Conservation (phyloP, 2,329 filamentous ascomycete genomes). For the Nakataea oryzae region DNA sequence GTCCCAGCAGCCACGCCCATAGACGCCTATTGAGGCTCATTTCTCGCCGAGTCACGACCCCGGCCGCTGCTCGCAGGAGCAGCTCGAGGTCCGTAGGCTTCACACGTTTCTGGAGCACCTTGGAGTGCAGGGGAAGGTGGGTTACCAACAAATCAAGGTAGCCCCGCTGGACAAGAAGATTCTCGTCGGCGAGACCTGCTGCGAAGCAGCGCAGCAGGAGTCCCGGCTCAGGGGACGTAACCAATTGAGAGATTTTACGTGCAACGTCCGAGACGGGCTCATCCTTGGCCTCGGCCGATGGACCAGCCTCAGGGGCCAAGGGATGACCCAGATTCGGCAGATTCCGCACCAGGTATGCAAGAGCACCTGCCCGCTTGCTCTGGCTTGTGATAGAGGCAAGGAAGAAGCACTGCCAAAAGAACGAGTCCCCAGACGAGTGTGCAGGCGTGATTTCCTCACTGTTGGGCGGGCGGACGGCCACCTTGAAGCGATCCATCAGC, state of each 20-base stretch:
- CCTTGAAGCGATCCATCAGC: slow-evolving; percentile 69
- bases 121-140: slow-evolving; percentile 75
- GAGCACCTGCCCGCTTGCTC: slow-evolving; percentile 70
- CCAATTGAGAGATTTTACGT: slow-evolving; percentile 49
- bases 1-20: slow-evolving; percentile 94
- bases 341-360: slow-evolving; percentile 74
- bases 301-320: slow-evolving; percentile 18
- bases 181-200: slow-evolving; percentile 76
- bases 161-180: slow-evolving; percentile 84
- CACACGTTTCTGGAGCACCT: slow-evolving; percentile 66
- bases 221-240: slow-evolving; percentile 83
- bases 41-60: slow-evolving; percentile 79
- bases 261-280: slow-evolving; percentile 10
- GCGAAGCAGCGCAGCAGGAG: slow-evolving; percentile 85
- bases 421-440: slow-evolving; percentile 61
- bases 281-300: neutral
- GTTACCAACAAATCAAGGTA: slow-evolving; percentile 89
- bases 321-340: slow-evolving; percentile 59
- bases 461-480: slow-evolving; percentile 46
- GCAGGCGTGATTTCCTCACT: slow-evolving; percentile 38
- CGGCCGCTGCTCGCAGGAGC: slow-evolving; percentile 71
- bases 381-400: slow-evolving; percentile 84
- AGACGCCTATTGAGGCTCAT: slow-evolving; percentile 93
- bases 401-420: slow-evolving; percentile 98
- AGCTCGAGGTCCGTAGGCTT: slow-evolving; percentile 69